phyloP scores from a whole-genome alignment of 208 protist species.

The Trypanosoma boissoni region DNA sequence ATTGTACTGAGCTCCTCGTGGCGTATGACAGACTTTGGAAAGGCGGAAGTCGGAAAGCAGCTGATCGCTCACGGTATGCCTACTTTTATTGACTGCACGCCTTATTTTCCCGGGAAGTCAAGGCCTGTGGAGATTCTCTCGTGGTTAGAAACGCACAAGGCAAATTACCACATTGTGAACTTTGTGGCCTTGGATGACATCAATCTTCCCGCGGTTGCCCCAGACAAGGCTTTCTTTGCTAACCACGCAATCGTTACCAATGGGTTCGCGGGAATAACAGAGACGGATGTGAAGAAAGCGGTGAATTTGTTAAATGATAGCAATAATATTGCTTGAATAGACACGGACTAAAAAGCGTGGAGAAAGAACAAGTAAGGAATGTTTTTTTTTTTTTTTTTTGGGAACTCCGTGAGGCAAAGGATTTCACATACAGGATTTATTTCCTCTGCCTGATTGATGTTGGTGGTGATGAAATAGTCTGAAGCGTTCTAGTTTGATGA shows the following conservation, averaged over 20 bases:
- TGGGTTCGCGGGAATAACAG: constrained; percentile 45
- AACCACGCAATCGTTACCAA: constrained; percentile 58
- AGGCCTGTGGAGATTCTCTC: constrained; percentile 50
- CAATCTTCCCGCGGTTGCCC: constrained; percentile 39
- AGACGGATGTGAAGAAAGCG: constrained; percentile 39
- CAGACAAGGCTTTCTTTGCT: constrained; percentile 54
- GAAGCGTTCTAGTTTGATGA: too few relatives aligned
- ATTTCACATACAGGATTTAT: too few relatives aligned
- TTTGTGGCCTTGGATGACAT: constrained; percentile 81
- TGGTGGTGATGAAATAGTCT: too few relatives aligned
- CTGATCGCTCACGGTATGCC: constrained; percentile 41
- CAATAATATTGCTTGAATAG: constrained; percentile 41
- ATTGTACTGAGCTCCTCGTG: constrained; percentile 76
- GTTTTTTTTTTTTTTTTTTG: constrained; percentile 10
- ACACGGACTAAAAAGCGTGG: neutral
- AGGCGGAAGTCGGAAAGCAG: constrained; percentile 48
- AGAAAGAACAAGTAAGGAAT: too few relatives aligned
- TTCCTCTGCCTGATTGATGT: too few relatives aligned
- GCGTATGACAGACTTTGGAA: constrained; percentile 63
- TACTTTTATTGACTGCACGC: constrained; percentile 57
- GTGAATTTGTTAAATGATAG: constrained; percentile 44
- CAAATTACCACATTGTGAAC: constrained; percentile 57
- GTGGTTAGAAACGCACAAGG: constrained; percentile 58
- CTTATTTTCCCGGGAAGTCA: constrained; percentile 27
- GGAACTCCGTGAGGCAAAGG: neutral